These are phyloP conservation scores for Aspergillus sp. DNA, from an alignment of 2,329 filamentous ascomycete genomes.

Conservation along the genomic window DNA sequence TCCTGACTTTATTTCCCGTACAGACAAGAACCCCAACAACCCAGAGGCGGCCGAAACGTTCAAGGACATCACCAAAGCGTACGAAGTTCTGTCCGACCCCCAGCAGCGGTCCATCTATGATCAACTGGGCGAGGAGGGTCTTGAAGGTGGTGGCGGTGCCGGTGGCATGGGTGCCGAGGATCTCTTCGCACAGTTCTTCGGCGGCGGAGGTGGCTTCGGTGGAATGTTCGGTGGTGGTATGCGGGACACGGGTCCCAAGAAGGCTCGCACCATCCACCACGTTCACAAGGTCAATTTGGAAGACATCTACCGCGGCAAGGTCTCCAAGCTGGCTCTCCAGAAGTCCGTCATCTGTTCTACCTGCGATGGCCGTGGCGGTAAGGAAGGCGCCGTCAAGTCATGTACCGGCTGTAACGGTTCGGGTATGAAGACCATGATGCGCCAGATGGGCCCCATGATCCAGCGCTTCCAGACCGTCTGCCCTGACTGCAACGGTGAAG, in stretches of 20 bases:
- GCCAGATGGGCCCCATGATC: constrained; percentile 99
- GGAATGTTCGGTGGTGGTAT: constrained; percentile 79
- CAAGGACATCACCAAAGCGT: constrained; percentile 95
- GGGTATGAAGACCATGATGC: constrained; percentile 99
- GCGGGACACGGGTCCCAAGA: constrained; percentile 76
- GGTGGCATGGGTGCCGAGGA: constrained; percentile 94
- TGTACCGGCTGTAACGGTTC: constrained; percentile 88
- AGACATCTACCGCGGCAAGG: constrained; percentile 96
- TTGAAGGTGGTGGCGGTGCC: constrained; percentile 79
- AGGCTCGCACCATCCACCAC: constrained; percentile 96
- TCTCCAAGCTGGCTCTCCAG: constrained; percentile 94
- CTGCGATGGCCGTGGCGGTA: constrained; percentile 91
- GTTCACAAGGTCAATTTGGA: constrained; percentile 97
- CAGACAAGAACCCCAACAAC: constrained; percentile 96
- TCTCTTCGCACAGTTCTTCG: constrained; percentile 96
- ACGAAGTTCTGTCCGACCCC: constrained; percentile 88
- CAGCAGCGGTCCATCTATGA: constrained; percentile 94
- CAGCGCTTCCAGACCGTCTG: constrained; percentile 99
- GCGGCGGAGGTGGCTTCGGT: constrained; percentile 69
- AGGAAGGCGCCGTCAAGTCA: constrained; percentile 95
- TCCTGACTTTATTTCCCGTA: constrained; percentile 5
- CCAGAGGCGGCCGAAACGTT: constrained; percentile 94
- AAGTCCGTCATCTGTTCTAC: constrained; percentile 96
- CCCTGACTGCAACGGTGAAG: constrained; percentile 96
- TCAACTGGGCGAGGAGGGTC: constrained; percentile 94